Base-by-base conservation (phyloP, 2,329 filamentous ascomycete genomes). In the Fusarium albosuccineum region DNA sequence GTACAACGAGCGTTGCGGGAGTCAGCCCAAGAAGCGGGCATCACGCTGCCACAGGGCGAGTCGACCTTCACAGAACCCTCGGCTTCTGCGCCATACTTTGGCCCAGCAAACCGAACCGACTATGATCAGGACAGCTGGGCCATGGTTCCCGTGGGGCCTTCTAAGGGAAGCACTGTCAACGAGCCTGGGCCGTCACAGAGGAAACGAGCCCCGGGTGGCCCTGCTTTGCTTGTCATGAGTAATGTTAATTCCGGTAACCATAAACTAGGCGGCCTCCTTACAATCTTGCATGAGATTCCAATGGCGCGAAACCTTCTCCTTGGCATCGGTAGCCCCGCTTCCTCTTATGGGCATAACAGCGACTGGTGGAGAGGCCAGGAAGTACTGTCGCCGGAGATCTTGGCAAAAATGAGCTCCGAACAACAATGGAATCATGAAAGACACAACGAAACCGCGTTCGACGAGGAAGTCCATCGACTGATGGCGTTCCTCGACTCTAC, bases 401-500 rank as follows among this genome's bases (percentile, higher is more conserved):
- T 82, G 5, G 73, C 74, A 6, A 75, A 74, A 49, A 74, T 78
- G 70, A 73, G 68, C 14, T 75, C 67, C 42, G 76, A 79, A 30
- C 45, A 72, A 1, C 62, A 74, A 34, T 79, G 73, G 74, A 75
- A 71, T 6, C 72, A 75, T 10, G 57, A 30, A 17, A 16, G 42
- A 17, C 50, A 67, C 58, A 29, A 76, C 69, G 33, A 75, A 74
- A 48, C 75, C 11, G 75, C 80, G 16, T 80, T 87, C 60, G 75
- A 79, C 52, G 81, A 87, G 26, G 88, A 90, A 73, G 67, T 89
- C 2, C 88, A 90, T 67, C 85, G 88, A 13, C 74, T 91, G 6
- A 83, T 91, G 79, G 88, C 87, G 9, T 90, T 91, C 63, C 80
- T 91, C 4, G 88, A 90, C 58, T 79, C 76, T 9, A 88, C 87